These are phyloP conservation scores for Coccinonectria pachysandricola DNA, from an alignment of 2,329 filamentous ascomycete species.

Conservation along the genomic window DNA sequence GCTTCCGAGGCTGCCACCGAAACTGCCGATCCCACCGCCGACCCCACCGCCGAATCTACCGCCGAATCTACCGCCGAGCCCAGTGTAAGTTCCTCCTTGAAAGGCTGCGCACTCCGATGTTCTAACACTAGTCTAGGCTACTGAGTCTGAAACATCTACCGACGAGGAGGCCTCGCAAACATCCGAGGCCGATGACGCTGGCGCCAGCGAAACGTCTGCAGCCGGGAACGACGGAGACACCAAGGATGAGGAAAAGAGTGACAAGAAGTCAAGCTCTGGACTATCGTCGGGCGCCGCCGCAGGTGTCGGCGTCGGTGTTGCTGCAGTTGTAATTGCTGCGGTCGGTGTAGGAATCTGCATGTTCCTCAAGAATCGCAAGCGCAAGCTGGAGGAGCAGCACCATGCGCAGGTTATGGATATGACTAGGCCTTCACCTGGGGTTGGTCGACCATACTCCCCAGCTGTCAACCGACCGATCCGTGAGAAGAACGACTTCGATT, in stretches of 20 bases:
- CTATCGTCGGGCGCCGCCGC: slow-evolving; percentile 30
- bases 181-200: slow-evolving; percentile 6
- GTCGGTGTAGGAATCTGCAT: slow-evolving; percentile 29
- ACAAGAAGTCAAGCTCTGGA: slow-evolving; percentile 9
- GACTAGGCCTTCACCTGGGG: slow-evolving; percentile 26
- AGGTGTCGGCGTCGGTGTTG: slow-evolving; percentile 39
- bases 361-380: slow-evolving; percentile 17
- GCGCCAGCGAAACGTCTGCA: slow-evolving; percentile 8
- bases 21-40: slow-evolving; percentile 2
- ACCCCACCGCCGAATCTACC: slow-evolving; percentile 1
- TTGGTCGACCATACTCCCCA: slow-evolving; percentile 23
- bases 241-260: slow-evolving; percentile 10
- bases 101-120: no score
- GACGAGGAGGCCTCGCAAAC: slow-evolving; percentile 6
- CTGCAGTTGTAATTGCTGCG: slow-evolving; percentile 30
- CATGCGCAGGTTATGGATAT: slow-evolving; percentile 27
- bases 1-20: slow-evolving; percentile 5
- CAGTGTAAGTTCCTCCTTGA: slow-evolving; percentile 12
- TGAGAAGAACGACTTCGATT: slow-evolving; percentile 32
- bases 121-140: no score
- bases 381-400: slow-evolving; percentile 20
- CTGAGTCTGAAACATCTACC: slow-evolving; percentile 2
- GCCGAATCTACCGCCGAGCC: slow-evolving; percentile 4
- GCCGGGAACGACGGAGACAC: slow-evolving; percentile 5
- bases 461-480: no score